These are phyloP conservation scores for Aspergillus luchuensis DNA, from an alignment of 2,329 filamentous ascomycete species.

Conservation along the genomic window DNA sequence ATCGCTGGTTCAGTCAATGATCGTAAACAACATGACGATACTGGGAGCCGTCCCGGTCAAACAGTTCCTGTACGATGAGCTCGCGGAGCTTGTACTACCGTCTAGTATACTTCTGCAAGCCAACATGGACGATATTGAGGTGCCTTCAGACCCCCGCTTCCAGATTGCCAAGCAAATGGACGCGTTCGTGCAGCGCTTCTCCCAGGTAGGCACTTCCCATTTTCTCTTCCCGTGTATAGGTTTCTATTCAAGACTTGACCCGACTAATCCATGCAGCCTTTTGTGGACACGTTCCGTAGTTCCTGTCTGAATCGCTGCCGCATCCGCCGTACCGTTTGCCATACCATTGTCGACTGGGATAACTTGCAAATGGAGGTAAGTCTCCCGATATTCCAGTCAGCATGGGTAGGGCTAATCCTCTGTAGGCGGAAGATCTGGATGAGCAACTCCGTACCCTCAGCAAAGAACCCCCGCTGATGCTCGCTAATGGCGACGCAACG, in stretches of 20 bases:
- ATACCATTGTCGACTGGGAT: constrained; percentile 82
- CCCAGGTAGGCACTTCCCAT: constrained; percentile 40
- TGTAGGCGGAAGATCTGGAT: constrained; percentile 68
- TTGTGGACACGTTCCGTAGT: constrained; percentile 79
- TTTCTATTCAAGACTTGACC: neutral
- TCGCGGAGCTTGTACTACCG: constrained; percentile 75
- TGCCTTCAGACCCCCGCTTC: constrained; percentile 71
- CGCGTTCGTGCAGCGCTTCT: constrained; percentile 58
- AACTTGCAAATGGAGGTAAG: constrained; percentile 73
- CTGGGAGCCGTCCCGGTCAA: constrained; percentile 69
- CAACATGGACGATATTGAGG: constrained; percentile 74
- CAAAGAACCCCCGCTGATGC: constrained; percentile 62
- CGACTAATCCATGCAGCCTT: constrained; percentile 59
- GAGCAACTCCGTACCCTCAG: constrained; percentile 63
- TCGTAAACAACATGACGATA: constrained; percentile 72
- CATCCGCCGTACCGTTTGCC: constrained; percentile 83
- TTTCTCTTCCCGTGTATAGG: neutral
- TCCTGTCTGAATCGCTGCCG: constrained; percentile 89
- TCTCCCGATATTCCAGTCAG: neutral
- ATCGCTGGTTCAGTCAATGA: constrained; percentile 72
- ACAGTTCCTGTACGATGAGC: constrained; percentile 76
- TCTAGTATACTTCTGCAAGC: constrained; percentile 70
- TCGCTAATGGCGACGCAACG: constrained; percentile 56
- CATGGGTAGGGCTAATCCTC: constrained; percentile 4
- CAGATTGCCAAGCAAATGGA: constrained; percentile 75